A percentile compares a stretch with the other conserved stretches of the same genome.
Evolutionary conservation across 257 asterid species (phyloP).

Genomic region (Nicotiana tomentosiformis): DNA sequence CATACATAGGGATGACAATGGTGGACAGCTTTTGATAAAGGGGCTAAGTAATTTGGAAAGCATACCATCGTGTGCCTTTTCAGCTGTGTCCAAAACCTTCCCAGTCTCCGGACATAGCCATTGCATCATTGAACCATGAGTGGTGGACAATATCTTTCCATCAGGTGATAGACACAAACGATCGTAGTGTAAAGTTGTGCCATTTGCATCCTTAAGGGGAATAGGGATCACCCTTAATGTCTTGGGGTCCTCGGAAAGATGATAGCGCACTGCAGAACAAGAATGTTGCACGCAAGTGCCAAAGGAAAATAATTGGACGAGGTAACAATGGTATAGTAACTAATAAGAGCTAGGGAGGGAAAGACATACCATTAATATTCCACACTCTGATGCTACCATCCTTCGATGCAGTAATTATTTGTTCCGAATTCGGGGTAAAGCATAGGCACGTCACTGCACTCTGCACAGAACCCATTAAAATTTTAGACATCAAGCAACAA

Average conservation of each 20-base stretch:
- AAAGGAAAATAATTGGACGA: neutral
- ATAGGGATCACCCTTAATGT: constrained; percentile 83
- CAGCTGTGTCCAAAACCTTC: constrained; percentile 86
- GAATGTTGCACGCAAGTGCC: neutral
- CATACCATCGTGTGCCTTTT: constrained; percentile 93
- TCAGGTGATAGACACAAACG: constrained; percentile 85
- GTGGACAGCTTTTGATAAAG: neutral
- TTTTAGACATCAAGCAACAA: constrained; percentile 2
- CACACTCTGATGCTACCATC: constrained; percentile 88
- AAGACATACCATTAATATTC: constrained; percentile 78
- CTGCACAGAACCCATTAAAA: constrained; percentile 37
- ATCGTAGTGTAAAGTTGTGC: constrained; percentile 74
- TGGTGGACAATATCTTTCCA: constrained; percentile 76
- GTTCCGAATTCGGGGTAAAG: constrained; percentile 82
- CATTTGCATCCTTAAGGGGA: constrained; percentile 79
- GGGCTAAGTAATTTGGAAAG: constrained; percentile 7
- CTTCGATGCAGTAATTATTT: constrained; percentile 90
- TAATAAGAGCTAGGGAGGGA: neutral
- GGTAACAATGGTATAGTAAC: constrained; percentile 1
- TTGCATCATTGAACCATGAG: constrained; percentile 88
- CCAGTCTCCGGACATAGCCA: constrained; percentile 89
- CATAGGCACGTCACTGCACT: constrained; percentile 99
- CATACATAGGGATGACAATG: neutral
- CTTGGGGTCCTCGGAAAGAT: constrained; percentile 92
- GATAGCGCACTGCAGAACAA: constrained; percentile 79